Evolutionary conservation across 257 asterid species (phyloP), one percentile per base, ranked within the genome.

Genomic region (Penstemon newberryi): DNA sequence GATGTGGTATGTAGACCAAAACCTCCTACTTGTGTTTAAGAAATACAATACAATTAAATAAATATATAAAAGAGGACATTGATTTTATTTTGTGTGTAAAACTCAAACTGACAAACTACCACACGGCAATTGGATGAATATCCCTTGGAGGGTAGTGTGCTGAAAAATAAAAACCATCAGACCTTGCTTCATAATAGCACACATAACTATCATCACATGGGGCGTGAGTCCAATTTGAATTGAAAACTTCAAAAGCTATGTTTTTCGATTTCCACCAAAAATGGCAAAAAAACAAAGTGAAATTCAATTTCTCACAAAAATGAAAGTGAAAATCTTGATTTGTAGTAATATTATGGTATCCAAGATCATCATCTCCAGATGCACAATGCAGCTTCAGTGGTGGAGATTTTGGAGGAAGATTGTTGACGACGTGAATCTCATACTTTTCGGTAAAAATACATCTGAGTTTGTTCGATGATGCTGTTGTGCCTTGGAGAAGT

Each of bases 301-400:
- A 7, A 15, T 33, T 7, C 0, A 6, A 8, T 10, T 36, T 64
- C 8, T 25, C n/a, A 1, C 55, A 2, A 39, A 73, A 73, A 3
- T 1, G 5, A 55, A 60, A 73, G 2, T 8, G 0, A 6, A 57
- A 45, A 8, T 6, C 19, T n/a, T 59, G n/a, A 3, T 33, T 4
- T 4, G 42, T 9, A 6, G 6, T 6, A 4, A 72, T 45, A 8
- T 45, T 44, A 4, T 18, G 71, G 40, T 15, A 65, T 19, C 68
- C 63, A 18, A 73, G 36, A 12, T 73, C 72, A 4, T 73, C 56
- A 6, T 65, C 64, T 15, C 11, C 25, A n/a, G 77, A 73, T 47
- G 62, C 58, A 42, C 78, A 73, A 19, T 54, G 64, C 13, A 53
- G 18, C 0, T 2, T 7, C 3, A 67, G 3, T 9, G 62, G 15